Evolutionary conservation across 345 rosid species (phyloP), one percentile per base, ranked within the genome.

Genomic region (Populus euphratica): DNA sequence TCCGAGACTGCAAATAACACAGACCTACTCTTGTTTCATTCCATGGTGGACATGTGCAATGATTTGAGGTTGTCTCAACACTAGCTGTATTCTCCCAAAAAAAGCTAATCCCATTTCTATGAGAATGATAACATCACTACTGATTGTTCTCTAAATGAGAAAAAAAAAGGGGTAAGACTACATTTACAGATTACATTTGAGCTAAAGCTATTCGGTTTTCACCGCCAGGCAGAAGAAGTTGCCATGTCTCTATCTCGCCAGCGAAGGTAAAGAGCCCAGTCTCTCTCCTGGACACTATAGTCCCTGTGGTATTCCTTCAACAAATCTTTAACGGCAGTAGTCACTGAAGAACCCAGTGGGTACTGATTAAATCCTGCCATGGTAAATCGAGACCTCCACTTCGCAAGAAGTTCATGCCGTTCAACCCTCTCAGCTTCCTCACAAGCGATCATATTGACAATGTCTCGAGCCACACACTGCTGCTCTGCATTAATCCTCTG

Each of bases 381-480:
- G 73, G 14, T 61, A 69, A 91, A 85, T 70, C 97, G 83, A 7
- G 77, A 85, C 74, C 86, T 89, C 97, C 97, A 93, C 56, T 91
- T 93, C 71, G 90, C 96, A 0, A 91, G 81, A 44, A 88, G 86
- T 82, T 93, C 96, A 25, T 93, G 97, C 27, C 97, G 85, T 79
- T 93, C 97, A 69, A 93, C 94, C 77, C 97, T 90, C 81, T 93
- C 97, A 16, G 81, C 74, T 16, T 80, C 91, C 86, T 93, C 97
- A 41, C 96, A 93, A 50, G 96, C 96, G 72, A 93, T 88, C 97
- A 93, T 90, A 78, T 91, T 93, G 73, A 91, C 96, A 54, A 91
- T 93, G 85, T 93, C 96, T 38, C 96, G 86, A 56, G 97, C 97
- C 72, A 91, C 94, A 47, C 97, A 91, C 74, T 93, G 91, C 77